Conservation (phyloP, 768 basidiomycete genomes). For the Lactifluus echinatus region DNA sequence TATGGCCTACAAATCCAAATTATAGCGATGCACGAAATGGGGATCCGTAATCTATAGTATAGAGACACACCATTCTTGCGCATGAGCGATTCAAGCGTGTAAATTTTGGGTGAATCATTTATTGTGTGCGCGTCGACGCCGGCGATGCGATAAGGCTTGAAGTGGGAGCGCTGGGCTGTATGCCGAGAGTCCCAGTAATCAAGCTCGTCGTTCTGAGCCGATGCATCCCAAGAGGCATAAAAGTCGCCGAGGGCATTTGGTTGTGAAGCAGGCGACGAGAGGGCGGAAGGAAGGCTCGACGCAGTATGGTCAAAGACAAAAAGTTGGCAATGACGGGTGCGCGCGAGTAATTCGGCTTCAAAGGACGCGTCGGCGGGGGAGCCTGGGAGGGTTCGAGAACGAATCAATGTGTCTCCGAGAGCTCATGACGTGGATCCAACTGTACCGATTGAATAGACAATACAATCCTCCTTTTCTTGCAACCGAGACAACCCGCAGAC, state of each 20-base stretch:
- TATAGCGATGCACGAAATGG: too few relatives aligned
- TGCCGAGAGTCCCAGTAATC: conserved; percentile 25
- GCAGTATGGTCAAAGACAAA: conserved; percentile 50
- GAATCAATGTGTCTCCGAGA: conserved; percentile 2
- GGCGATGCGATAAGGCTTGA: conserved; percentile 35
- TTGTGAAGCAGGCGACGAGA: conserved; percentile 24
- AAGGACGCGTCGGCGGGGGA: conserved; percentile 59
- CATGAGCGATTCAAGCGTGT: conserved; percentile 40
- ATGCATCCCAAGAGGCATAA: conserved; percentile 7
- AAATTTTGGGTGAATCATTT: conserved; percentile 29
- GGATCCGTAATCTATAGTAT: background rate
- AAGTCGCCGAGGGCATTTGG: conserved; percentile 5
- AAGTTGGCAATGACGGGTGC: conserved; percentile 41
- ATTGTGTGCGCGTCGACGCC: conserved; percentile 31
- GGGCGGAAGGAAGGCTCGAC: conserved; percentile 1
- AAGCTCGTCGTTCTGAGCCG: conserved; percentile 25
- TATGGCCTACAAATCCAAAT: conserved; percentile 25
- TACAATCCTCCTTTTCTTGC: conserved; percentile 43
- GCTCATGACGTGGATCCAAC: background rate
- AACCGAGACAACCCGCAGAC: conserved; percentile 54
- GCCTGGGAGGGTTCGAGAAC: conserved; percentile 22
- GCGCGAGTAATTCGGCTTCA: conserved; percentile 47
- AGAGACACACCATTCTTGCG: conserved; percentile 30
- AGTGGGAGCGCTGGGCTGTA: conserved; percentile 33
- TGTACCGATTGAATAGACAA: conserved; percentile 56